These are phyloP conservation scores for Cucumis variabilis DNA, from an alignment of 331 rosid genomes.

Conservation along the genomic window DNA sequence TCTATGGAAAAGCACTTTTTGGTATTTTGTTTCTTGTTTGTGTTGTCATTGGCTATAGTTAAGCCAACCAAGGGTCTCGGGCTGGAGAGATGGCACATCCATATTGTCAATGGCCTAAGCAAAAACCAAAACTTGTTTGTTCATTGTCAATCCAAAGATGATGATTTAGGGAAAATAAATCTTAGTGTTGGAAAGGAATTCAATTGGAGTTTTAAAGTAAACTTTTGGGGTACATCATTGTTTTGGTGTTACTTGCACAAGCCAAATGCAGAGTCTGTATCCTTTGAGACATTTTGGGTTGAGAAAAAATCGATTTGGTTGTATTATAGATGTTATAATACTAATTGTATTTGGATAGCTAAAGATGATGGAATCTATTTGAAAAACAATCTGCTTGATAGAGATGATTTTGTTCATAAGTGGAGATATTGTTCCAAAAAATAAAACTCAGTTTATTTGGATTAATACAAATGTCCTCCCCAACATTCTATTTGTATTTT, in stretches of 20 bases:
- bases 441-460: too few species aligned
- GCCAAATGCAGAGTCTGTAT: not conserved
- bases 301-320: not conserved
- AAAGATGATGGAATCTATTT: not conserved
- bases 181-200: not conserved
- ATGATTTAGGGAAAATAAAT: constrained; percentile 20
- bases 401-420: not conserved
- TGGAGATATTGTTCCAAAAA: not conserved
- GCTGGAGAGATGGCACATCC: constrained; percentile 45
- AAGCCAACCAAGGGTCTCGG: not conserved
- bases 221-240: not conserved
- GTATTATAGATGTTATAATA: not conserved
- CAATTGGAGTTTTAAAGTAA: not conserved
- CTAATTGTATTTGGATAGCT: not conserved
- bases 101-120: constrained; percentile 41
- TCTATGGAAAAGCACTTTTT: not conserved
- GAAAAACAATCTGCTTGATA: not conserved
- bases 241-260: constrained; percentile 15
- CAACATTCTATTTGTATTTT: too few species aligned
- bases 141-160: constrained; percentile 45
- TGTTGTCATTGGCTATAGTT: not conserved
- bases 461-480: too few species aligned
- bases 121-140: not conserved
- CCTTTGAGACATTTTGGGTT: not conserved
- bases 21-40: not conserved